These are phyloP conservation scores for Neurospora sp. DNA, from an alignment of 495 filamentous ascomycete genomes.

Conservation along the genomic window DNA sequence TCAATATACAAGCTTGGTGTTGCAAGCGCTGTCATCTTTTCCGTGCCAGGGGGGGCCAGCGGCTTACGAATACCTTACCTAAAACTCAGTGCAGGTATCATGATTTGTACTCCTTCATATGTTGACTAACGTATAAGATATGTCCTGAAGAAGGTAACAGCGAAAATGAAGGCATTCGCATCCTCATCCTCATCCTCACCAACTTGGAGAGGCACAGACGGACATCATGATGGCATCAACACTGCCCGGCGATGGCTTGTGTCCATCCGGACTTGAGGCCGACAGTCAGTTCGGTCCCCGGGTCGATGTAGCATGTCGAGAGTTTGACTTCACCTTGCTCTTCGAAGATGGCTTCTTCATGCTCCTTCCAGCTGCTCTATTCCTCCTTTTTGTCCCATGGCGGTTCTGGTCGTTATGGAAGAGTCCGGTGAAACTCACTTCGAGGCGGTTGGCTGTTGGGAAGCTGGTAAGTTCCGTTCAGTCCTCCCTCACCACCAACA, in stretches of 20 bases:
- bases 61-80: neutral
- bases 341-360: constrained; percentile 27
- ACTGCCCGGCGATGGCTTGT: neutral
- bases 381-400: constrained; percentile 17
- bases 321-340: constrained; percentile 28
- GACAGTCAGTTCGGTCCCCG: constrained; percentile 20
- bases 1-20: neutral
- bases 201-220: neutral
- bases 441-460: constrained; percentile 16
- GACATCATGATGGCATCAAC: neutral
- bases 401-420: constrained; percentile 17
- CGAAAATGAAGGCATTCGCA: neutral
- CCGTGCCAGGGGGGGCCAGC: neutral
- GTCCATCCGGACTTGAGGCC: neutral
- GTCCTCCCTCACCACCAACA: neutral
- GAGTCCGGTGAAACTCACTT: constrained; percentile 18
- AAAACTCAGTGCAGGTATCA: neutral
- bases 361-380: constrained; percentile 17
- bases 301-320: constrained; percentile 17
- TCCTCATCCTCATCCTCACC: neutral
- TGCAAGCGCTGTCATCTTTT: neutral
- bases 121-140: neutral
- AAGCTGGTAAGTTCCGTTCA: constrained; percentile 15
- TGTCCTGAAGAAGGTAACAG: neutral
- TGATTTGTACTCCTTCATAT: neutral